These are phyloP conservation scores for Aspergillus puulaauensis DNA, from an alignment of 2,329 filamentous ascomycete species.

Conservation along the genomic window DNA sequence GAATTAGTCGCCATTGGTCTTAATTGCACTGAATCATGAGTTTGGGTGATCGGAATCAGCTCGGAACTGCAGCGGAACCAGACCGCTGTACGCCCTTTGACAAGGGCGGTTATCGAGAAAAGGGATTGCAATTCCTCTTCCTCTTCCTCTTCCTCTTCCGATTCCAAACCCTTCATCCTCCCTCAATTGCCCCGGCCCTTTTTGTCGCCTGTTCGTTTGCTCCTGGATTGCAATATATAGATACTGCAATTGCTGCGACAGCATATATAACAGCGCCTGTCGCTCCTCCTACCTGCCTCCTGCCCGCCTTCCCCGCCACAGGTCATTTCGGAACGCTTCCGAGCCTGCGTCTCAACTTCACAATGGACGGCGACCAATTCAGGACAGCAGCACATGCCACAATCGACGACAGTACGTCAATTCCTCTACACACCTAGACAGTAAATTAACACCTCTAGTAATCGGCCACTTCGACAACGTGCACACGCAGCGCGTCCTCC, in stretches of 20 bases:
- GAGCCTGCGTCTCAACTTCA: not conserved
- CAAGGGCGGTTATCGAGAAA: not conserved
- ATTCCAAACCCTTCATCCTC: not conserved
- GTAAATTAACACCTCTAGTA: slow-evolving; percentile 52
- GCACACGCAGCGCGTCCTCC: slow-evolving; percentile 68
- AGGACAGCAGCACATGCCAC: slow-evolving; percentile 71
- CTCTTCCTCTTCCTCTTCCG: not conserved
- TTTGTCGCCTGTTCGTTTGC: not conserved
- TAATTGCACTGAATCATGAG: too few relatives aligned
- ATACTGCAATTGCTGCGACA: too few relatives aligned
- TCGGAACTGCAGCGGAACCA: not conserved
- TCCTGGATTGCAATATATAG: too few relatives aligned
- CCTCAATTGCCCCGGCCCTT: not conserved
- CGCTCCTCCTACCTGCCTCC: not conserved
- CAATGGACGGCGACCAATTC: slow-evolving; percentile 80
- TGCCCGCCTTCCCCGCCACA: not conserved
- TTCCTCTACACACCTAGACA: not conserved
- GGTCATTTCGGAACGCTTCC: not conserved
- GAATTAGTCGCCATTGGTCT: too few relatives aligned
- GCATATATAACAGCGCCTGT: not conserved
- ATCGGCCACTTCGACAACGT: slow-evolving; percentile 80
- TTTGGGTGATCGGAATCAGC: not conserved
- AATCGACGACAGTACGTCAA: slow-evolving; percentile 74
- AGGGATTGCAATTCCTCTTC: not conserved
- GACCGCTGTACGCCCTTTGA: not conserved